Conservation (phyloP, 2,329 filamentous ascomycete species). For the Scytalidium sp. region DNA sequence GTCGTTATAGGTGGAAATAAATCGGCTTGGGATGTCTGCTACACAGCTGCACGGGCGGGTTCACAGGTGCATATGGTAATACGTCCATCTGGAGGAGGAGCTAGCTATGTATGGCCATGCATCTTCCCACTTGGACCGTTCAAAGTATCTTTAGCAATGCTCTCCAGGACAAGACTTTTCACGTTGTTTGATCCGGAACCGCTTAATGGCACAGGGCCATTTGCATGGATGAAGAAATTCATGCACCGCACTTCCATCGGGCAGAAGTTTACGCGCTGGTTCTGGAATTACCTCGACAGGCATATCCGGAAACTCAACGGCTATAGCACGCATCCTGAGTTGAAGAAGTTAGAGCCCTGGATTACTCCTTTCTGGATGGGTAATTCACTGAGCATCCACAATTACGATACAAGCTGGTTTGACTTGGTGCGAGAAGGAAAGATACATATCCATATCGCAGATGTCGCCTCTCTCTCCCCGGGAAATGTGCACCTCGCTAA, state of each 20-base stretch:
- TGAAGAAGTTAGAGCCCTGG: slow-evolving; percentile 52
- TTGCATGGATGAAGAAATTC: slow-evolving; percentile 48
- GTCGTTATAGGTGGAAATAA: slow-evolving; percentile 62
- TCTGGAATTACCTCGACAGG: slow-evolving; percentile 55
- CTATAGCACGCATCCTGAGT: slow-evolving; percentile 52
- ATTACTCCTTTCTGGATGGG: slow-evolving; percentile 49
- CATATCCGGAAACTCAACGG: slow-evolving; percentile 51
- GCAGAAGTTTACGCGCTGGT: slow-evolving; percentile 49
- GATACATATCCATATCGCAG: slow-evolving; percentile 49
- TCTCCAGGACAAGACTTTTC: not conserved
- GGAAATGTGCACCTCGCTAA: slow-evolving; percentile 48
- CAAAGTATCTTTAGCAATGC: not conserved
- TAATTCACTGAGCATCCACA: slow-evolving; percentile 55
- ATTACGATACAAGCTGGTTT: slow-evolving; percentile 56
- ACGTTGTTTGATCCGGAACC: not conserved
- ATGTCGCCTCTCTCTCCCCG: slow-evolving; percentile 44
- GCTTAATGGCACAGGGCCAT: slow-evolving; percentile 24
- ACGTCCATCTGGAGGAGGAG: slow-evolving; percentile 49
- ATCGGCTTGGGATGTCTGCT: slow-evolving; percentile 63
- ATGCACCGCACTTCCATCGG: slow-evolving; percentile 57
- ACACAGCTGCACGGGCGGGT: slow-evolving; percentile 54
- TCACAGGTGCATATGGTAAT: slow-evolving; percentile 23
- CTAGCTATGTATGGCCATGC: slow-evolving; percentile 35
- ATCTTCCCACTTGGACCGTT: slow-evolving; percentile 21
- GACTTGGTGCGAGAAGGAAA: slow-evolving; percentile 50